Base-by-base conservation (phyloP, 129 eudicot genomes). In the Saussurea involucrata region DNA sequence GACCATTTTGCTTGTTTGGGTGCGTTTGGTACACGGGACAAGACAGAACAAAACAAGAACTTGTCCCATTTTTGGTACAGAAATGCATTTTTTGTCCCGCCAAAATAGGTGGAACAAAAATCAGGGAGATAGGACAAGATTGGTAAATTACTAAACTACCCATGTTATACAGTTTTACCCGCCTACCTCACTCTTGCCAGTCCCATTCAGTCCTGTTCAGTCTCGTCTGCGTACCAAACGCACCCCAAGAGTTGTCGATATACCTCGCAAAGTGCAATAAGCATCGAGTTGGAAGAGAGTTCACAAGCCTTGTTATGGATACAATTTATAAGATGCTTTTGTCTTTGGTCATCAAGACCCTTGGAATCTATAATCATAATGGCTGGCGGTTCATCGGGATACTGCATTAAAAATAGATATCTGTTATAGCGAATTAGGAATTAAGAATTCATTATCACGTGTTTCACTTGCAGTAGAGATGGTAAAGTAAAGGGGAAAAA, bases 201-300 rank as follows among this genome's bases (percentile, higher is more conserved):
- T 46, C 58, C 58, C 46, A 11, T 42, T 42, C 15, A 42, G 53
- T 42, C 53, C 17, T 46, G 58, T 46, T 46, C 58, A 46, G 20
- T 46, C 58, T 13, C 17, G 6, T 46, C n/a, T 13, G 17, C 58
- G 4, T 46, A 46, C 21, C 21, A 46, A 46, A 15, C 8, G 58
- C 58, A 46, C 21, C 20, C 58, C 20, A 46, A 13, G 32, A 64
- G 18, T 25, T 55, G 29, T 42, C 5, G 32, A 69, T 65, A 73
- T 90, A 93, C 96, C 98, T 93, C 98, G 58, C 96, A 93, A 78
- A 93, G 92, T 15, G 98, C 92, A 64, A 93, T 90, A 63, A 93
- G 89, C 98, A 93, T 93, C 28, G 77, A 82, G 66, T 72, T 88
- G 3, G 98, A 90, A 72, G 89, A 77, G 75, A 93, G 89, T 83